phyloP scores from a whole-genome alignment of 2,329 filamentous ascomycete genomes.

The Penicillium sp. region DNA sequence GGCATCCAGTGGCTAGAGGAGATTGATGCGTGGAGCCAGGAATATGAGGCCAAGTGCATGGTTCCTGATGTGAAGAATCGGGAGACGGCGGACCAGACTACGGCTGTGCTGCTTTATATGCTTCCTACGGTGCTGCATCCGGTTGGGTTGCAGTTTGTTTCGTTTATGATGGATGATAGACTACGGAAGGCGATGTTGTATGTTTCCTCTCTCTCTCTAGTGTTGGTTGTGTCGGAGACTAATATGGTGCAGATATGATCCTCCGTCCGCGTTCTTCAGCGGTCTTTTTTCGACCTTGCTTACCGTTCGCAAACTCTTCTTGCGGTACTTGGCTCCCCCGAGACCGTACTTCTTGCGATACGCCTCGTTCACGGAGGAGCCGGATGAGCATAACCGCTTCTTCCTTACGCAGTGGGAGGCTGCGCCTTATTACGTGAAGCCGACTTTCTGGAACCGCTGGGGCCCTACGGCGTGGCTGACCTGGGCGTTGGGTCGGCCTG shows the following conservation, averaged over 20 bases:
- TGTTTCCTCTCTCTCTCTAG: constrained; percentile 19
- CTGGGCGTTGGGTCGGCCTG: constrained; percentile 44
- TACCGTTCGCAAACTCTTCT: constrained; percentile 51
- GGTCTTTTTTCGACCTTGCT: constrained; percentile 50
- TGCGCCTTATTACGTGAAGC: constrained; percentile 64
- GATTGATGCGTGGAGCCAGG: constrained; percentile 49
- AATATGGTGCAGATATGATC: constrained; percentile 36
- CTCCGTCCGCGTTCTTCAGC: constrained; percentile 35
- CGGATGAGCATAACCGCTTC: constrained; percentile 57
- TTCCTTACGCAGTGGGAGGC: constrained; percentile 55
- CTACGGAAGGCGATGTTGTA: constrained; percentile 65
- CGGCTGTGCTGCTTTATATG: constrained; percentile 60
- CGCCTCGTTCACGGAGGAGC: constrained; percentile 43
- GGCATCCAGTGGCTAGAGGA: constrained; percentile 56
- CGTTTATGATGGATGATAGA: constrained; percentile 62
- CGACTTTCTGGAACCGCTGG: constrained; percentile 62
- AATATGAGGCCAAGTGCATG: constrained; percentile 62
- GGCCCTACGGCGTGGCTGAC: constrained; percentile 55
- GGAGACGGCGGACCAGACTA: constrained; percentile 58
- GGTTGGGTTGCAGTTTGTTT: constrained; percentile 52
- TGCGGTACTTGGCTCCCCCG: constrained; percentile 62
- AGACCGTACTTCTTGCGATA: constrained; percentile 46
- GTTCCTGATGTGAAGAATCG: constrained; percentile 52
- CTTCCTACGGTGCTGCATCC: constrained; percentile 48
- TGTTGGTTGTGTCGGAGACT: not conserved